These are phyloP conservation scores for Stellera chamaejasme DNA, from an alignment of 345 rosid species.

Conservation along the genomic window DNA sequence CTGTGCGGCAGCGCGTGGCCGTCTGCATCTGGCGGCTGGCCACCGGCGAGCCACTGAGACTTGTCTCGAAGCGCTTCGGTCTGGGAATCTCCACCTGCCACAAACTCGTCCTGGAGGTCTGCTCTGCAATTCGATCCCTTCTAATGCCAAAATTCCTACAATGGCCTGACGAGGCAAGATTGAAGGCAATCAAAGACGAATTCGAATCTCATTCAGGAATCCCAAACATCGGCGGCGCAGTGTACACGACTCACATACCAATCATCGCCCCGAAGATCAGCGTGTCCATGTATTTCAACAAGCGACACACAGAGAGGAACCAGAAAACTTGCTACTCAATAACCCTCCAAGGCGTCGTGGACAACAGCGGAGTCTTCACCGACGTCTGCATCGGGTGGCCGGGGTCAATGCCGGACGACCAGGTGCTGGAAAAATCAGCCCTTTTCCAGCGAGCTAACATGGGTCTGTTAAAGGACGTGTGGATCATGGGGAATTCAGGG, in stretches of 20 bases:
- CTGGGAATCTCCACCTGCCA: slow-evolving; percentile 86
- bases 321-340: slow-evolving; percentile 82
- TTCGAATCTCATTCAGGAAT: slow-evolving; percentile 45
- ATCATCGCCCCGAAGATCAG: slow-evolving; percentile 72
- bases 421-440: slow-evolving; percentile 62
- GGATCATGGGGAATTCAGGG: slow-evolving; percentile 59
- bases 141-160: slow-evolving; percentile 58
- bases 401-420: slow-evolving; percentile 72
- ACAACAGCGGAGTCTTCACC: slow-evolving; percentile 56
- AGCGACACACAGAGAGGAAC: slow-evolving; percentile 71
- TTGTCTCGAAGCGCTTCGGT: slow-evolving; percentile 78
- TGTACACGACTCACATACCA: slow-evolving; percentile 79
- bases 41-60: slow-evolving; percentile 71
- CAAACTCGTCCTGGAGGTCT: slow-evolving; percentile 76
- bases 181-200: slow-evolving; percentile 28
- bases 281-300: slow-evolving; percentile 69
- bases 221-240: slow-evolving; percentile 59
- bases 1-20: slow-evolving; percentile 84
- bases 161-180: slow-evolving; percentile 55
- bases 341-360: slow-evolving; percentile 76
- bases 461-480: slow-evolving; percentile 48
- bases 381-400: slow-evolving; percentile 86
- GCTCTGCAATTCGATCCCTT: slow-evolving; percentile 55
- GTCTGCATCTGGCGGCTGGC: slow-evolving; percentile 89
- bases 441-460: slow-evolving; percentile 45